phyloP scores from a whole-genome alignment of 495 filamentous ascomycete species.

The Tricharina praecox region DNA sequence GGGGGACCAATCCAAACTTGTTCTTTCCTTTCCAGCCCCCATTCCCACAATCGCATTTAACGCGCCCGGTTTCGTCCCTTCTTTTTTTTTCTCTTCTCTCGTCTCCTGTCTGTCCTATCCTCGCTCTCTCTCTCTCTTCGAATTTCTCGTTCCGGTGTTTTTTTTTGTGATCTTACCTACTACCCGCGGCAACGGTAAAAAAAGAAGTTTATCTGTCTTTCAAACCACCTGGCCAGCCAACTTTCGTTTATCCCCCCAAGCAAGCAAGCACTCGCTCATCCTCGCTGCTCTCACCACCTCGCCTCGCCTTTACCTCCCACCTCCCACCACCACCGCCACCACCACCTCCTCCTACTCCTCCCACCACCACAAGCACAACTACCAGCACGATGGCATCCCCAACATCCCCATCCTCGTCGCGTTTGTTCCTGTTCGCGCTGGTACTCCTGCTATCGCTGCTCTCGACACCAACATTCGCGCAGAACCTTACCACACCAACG shows the following conservation, averaged over 20 bases:
- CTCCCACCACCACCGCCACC: not conserved
- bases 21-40: no score
- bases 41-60: not conserved
- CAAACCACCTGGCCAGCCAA: no score
- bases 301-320: not conserved
- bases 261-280: not conserved
- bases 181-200: not conserved
- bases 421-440: not conserved
- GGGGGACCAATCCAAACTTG: no score
- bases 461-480: not conserved
- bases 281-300: no score
- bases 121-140: not conserved
- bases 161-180: not conserved
- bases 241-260: not conserved
- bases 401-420: not conserved
- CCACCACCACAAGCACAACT: not conserved
- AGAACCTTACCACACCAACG: not conserved
- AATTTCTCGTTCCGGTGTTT: not conserved
- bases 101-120: not conserved
- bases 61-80: not conserved
- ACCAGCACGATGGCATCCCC: not conserved
- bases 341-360: no score
- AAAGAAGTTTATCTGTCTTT: no score
- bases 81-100: slow-evolving; percentile 3
- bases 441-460: not conserved